Percentiles rank a stretch among this genome's conserved stretches.
phyloP scores from a whole-genome alignment of 1,284 basidiomycete species.

The Xanthoconium separans region DNA sequence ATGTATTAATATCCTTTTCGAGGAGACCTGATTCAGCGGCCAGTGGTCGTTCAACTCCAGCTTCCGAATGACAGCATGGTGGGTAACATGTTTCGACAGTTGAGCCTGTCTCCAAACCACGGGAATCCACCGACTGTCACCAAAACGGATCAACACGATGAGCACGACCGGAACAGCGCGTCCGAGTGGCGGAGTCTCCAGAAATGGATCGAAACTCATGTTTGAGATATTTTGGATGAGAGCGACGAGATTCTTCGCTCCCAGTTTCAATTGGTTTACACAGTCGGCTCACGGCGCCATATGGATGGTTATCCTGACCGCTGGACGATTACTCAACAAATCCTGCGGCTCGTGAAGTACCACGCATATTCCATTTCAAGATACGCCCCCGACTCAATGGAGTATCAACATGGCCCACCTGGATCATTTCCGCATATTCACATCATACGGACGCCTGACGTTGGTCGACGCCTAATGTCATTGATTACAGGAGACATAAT shows the following conservation, averaged over 20 bases:
- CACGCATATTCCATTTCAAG: background rate
- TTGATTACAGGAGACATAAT: background rate
- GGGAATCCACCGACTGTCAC: no score
- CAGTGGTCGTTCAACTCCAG: background rate
- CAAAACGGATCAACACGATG: no score
- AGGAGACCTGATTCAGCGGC: background rate
- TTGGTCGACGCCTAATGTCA: background rate
- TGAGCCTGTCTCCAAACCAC: background rate
- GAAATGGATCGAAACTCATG: background rate
- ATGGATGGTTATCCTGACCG: conserved; percentile 2
- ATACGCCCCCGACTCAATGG: background rate
- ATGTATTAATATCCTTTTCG: background rate
- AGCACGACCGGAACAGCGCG: background rate
- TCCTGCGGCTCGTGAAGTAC: background rate
- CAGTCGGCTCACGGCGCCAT: background rate
- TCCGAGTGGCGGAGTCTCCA: background rate
- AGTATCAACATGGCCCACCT: background rate
- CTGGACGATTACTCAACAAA: background rate
- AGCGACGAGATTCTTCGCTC: background rate
- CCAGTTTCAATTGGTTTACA: background rate
- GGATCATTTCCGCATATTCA: background rate
- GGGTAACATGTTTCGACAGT: background rate
- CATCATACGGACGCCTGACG: background rate
- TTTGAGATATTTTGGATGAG: conserved; percentile 1
- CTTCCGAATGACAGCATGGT: background rate